phyloP scores from a whole-genome alignment of 768 basidiomycete genomes.

The Pholiota microspora region DNA sequence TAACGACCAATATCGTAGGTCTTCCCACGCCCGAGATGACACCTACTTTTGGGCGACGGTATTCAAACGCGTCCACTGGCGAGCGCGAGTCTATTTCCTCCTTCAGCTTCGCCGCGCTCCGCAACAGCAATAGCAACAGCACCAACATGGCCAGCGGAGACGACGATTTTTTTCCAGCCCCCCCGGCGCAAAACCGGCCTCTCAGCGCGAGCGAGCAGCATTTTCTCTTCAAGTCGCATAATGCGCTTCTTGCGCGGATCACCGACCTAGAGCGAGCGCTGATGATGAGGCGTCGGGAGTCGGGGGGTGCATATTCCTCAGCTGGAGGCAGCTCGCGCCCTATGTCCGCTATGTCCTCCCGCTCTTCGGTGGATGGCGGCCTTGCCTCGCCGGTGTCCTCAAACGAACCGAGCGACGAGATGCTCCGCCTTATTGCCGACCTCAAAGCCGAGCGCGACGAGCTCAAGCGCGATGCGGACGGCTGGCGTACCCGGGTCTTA shows the following conservation, averaged over 20 bases:
- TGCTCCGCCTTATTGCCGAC: constrained; percentile 71
- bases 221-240: constrained; percentile 85
- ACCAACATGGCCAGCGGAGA: constrained; percentile 36
- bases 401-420: constrained; percentile 69
- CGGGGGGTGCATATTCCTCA: constrained; percentile 28
- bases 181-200: constrained; percentile 42
- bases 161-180: constrained; percentile 42
- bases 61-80: constrained; percentile 25
- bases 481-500: constrained; percentile 76
- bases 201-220: constrained; percentile 76
- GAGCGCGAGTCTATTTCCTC: constrained; percentile 7
- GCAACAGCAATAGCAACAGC: neutral
- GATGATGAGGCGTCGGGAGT: constrained; percentile 38
- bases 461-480: constrained; percentile 83
- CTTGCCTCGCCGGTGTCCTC: constrained; percentile 11
- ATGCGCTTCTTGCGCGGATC: constrained; percentile 78
- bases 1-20: constrained; percentile 33
- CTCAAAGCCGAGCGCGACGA: constrained; percentile 89
- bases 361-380: constrained; percentile 27
- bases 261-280: constrained; percentile 76
- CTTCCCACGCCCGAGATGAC: constrained; percentile 78
- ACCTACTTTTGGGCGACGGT: constrained; percentile 43
- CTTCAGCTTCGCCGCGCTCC: neutral
- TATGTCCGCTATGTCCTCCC: constrained; percentile 47
- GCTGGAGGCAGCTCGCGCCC: constrained; percentile 43